phyloP scores from a whole-genome alignment of 1,139 yeast species.

The Sugiyamaella xylanicola region DNA sequence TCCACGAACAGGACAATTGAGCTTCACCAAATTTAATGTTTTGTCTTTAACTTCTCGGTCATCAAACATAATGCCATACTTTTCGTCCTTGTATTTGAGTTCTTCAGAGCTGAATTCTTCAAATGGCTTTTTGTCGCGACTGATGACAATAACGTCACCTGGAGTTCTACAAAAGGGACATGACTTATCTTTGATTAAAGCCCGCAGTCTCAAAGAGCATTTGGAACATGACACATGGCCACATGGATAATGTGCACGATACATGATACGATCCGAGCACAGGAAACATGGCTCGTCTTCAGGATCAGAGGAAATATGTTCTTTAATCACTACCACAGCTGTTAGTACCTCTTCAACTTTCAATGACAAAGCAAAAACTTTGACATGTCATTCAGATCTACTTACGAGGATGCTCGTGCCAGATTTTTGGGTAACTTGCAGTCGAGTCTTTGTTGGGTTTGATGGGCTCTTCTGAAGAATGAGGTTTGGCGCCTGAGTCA shows the following conservation, averaged over 20 bases:
- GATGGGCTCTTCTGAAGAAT: not conserved
- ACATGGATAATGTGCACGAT: constrained; percentile 77
- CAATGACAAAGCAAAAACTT: not conserved
- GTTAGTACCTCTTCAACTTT: not conserved
- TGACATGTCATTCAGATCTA: too few relatives aligned
- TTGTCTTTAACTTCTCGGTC: constrained; percentile 42
- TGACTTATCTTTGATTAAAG: constrained; percentile 67
- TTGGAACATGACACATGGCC: constrained; percentile 80
- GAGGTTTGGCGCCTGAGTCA: not conserved
- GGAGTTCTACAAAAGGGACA: constrained; percentile 76
- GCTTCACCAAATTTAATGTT: constrained; percentile 55
- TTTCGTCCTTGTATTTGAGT: constrained; percentile 39
- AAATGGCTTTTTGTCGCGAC: constrained; percentile 52
- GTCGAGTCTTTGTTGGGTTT: not conserved
- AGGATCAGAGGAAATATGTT: constrained; percentile 19
- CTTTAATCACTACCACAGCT: constrained; percentile 16
- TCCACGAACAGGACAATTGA: constrained; percentile 55
- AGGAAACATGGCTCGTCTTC: constrained; percentile 62
- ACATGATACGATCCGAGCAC: constrained; percentile 71
- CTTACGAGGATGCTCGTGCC: constrained; percentile 19
- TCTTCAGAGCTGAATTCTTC: constrained; percentile 43
- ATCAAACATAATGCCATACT: constrained; percentile 42
- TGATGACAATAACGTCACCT: constrained; percentile 52
- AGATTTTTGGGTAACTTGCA: not conserved
- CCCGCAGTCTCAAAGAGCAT: constrained; percentile 83